A percentile compares a stretch with the other conserved stretches of the same genome.
Conservation (phyloP, 257 asterid species). For the Cordia subcordata region DNA sequence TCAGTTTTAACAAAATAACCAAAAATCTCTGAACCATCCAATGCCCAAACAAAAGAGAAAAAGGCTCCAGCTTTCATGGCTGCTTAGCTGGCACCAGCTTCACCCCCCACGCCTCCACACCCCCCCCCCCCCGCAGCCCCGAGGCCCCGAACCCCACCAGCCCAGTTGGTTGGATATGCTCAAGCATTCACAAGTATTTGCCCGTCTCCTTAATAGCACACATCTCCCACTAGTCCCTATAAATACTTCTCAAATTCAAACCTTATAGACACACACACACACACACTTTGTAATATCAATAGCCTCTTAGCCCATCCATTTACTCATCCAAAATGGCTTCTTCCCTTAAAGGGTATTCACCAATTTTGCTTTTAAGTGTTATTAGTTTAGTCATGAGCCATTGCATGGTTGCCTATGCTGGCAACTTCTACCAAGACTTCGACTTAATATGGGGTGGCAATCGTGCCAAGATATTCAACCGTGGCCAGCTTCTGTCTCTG, state of each 20-base stretch:
- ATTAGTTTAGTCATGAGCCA: conserved; percentile 10
- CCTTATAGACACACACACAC: background rate
- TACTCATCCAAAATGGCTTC: conserved; percentile 4
- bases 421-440: conserved; percentile 21
- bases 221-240: background rate
- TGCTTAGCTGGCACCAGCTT: conserved; percentile 46
- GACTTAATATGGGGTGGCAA: conserved; percentile 25
- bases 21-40: conserved; percentile 11
- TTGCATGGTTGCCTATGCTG: conserved; percentile 17
- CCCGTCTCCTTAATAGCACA: background rate
- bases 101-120: background rate
- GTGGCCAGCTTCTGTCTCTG: conserved; percentile 26
- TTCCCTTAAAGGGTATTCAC: conserved; percentile 6
- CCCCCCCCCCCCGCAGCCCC: background rate
- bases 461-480: conserved; percentile 19
- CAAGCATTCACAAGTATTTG: conserved; percentile 20
- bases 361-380: background rate
- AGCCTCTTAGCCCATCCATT: background rate
- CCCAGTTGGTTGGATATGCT: conserved; percentile 4
- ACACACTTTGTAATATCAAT: background rate
- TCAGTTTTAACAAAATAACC: conserved; percentile 5
- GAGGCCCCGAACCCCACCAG: background rate
- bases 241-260: conserved; percentile 14
- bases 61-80: conserved; percentile 38
- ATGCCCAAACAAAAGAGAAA: conserved; percentile 18